Percentiles rank a stretch among this genome's conserved stretches.
These are phyloP conservation scores for Phytophthora aleatoria DNA, from an alignment of 352 stramenopile species.

Conservation along the genomic window DNA sequence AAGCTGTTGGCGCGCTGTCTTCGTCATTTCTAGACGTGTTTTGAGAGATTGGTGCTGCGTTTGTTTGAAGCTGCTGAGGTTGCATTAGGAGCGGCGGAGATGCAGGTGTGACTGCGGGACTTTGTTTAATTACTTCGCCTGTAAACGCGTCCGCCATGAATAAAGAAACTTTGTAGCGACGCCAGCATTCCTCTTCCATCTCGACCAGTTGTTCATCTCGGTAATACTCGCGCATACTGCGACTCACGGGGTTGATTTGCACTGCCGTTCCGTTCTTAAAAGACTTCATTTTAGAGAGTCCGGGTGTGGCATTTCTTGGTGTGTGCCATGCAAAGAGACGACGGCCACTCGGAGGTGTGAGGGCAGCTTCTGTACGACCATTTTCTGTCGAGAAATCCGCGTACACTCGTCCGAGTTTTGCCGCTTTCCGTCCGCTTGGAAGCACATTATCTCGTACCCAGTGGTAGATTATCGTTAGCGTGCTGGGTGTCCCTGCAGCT, in stretches of 20 bases:
- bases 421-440: slow-evolving; percentile 15
- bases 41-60: background rate
- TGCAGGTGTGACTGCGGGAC: background rate
- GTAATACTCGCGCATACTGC: slow-evolving; percentile 59
- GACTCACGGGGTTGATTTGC: slow-evolving; percentile 61
- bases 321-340: slow-evolving; percentile 22
- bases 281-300: slow-evolving; percentile 38
- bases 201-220: slow-evolving; percentile 45
- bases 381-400: slow-evolving; percentile 6
- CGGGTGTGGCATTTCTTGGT: background rate
- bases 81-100: background rate
- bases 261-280: slow-evolving; percentile 57
- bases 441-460: slow-evolving; percentile 18
- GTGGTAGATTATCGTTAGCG: background rate
- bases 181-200: slow-evolving; percentile 80
- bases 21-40: slow-evolving; percentile 15
- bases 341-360: background rate
- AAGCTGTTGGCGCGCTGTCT: slow-evolving; percentile 23
- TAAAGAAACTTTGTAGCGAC: slow-evolving; percentile 69
- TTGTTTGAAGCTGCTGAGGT: slow-evolving; percentile 1
- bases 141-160: slow-evolving; percentile 55
- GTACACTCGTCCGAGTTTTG: slow-evolving; percentile 21
- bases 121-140: background rate
- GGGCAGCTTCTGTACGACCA: background rate
- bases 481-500: background rate